Evolutionary conservation across 768 basidiomycete genomes (phyloP), one percentile per base, ranked within the genome.

Genomic region (Holtermannia corniformis): DNA sequence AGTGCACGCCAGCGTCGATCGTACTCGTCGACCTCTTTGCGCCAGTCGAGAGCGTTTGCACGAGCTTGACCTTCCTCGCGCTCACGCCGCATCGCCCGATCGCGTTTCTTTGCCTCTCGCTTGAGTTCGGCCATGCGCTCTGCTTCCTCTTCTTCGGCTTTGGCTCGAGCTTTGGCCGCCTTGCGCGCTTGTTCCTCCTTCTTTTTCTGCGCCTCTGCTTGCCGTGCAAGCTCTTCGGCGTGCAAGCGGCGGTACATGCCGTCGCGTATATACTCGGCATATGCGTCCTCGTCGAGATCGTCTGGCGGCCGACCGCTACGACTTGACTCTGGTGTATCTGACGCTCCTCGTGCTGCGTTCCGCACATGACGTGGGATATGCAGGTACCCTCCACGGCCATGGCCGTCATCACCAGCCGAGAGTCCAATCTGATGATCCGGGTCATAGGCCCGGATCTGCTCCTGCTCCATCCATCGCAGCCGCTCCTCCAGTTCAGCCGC

Each of bases 191-290:
- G 44, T 68, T 72, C 64, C 73, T 78, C 60, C 79, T 80, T 37
- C 80, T 62, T 22, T 77, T 55, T 46, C 27, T 49, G 41, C 23
- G 50, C 14, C 25, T 50, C 37, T 27, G 63, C 64, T 10, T 45
- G 43, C n/a, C 54, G 57, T 32, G 61, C 61, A n/a, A 70, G 22
- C 47, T 72, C 70, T 1, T 52, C 59, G 32, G 53, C 56, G 48
- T 72, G 62, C 47, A 63, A 63, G 3, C 56, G 51, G 80, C 81
- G 79, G 76, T 86, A 90, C 86, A 95, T 92, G 44, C 87, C 87
- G 22, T 78, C 72, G 57, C 90, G 76, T 47, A 93, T 75, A 85
- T 86, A 92, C 61, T 88, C 86, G 1, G 84, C 80, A 60, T 93
- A 93, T 55, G 87, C 83, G 59, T 91, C 85, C 5, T 91, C 88